phyloP scores from a whole-genome alignment of 208 protist species.

The Vickermania ingenoplastis region DNA sequence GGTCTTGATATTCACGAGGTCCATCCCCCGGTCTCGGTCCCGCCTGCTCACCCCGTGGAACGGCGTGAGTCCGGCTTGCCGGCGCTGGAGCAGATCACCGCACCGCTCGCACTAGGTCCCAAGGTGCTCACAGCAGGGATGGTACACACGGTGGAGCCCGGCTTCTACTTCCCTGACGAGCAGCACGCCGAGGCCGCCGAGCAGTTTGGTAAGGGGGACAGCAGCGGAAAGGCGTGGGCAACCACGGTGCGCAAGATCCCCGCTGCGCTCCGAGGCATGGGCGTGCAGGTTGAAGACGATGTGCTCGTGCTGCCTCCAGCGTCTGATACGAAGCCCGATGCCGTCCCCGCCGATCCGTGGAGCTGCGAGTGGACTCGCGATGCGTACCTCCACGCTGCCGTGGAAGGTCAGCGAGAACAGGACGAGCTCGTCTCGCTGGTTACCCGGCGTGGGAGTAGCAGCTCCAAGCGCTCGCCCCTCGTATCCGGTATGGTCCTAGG shows the following conservation, averaged over 20 bases:
- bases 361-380: not conserved
- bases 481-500: too few species aligned
- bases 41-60: too few species aligned
- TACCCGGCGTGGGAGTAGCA: not conserved
- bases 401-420: not conserved
- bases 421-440: not conserved
- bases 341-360: too few species aligned
- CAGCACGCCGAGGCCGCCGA: slow-evolving; percentile 8
- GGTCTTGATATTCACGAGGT: slow-evolving; percentile 52
- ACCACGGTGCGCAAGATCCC: slow-evolving; percentile 6
- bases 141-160: slow-evolving; percentile 64
- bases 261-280: slow-evolving; percentile 18
- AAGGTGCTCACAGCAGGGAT: slow-evolving; percentile 22
- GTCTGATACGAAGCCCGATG: not conserved
- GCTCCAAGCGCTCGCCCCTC: not conserved
- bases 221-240: not conserved
- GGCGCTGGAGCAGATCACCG: slow-evolving; percentile 2
- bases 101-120: not conserved
- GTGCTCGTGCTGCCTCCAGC: slow-evolving; percentile 30
- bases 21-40: slow-evolving; percentile 3
- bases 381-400: not conserved
- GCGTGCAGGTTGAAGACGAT: slow-evolving; percentile 51
- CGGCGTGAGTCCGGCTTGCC: not conserved
- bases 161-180: slow-evolving; percentile 34
- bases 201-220: slow-evolving; percentile 5